These are phyloP conservation scores for Beauveria asiatica DNA, from an alignment of 2,329 filamentous ascomycete genomes.

Conservation along the genomic window DNA sequence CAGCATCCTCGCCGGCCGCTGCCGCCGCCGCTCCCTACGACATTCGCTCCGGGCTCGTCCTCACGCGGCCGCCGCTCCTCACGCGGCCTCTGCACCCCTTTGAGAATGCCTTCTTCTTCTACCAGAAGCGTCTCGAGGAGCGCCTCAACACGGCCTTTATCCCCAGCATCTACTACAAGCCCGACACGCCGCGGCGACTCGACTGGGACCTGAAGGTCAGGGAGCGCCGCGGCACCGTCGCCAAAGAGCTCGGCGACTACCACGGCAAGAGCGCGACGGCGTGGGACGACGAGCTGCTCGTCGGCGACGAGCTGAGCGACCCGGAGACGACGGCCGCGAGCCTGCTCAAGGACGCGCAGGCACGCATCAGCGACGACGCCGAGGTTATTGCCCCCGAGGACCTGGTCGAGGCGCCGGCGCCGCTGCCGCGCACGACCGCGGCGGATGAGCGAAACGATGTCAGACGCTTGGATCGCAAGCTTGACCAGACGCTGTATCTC, in stretches of 20 bases:
- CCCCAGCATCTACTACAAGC: constrained; percentile 90
- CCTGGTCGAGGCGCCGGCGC: constrained; percentile 61
- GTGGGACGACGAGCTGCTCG: constrained; percentile 87
- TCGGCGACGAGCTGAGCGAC: constrained; percentile 60
- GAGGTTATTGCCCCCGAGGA: constrained; percentile 50
- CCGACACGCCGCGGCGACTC: constrained; percentile 70
- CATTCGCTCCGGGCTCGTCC: constrained; percentile 61
- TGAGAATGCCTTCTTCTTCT: constrained; percentile 90
- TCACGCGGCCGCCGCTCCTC: constrained; percentile 80
- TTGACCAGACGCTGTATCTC: constrained; percentile 80
- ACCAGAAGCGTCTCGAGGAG: constrained; percentile 95
- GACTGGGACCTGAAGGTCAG: constrained; percentile 85
- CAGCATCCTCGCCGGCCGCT: constrained; percentile 8
- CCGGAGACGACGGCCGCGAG: constrained; percentile 58
- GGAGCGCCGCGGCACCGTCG: constrained; percentile 63
- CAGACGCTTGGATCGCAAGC: constrained; percentile 66
- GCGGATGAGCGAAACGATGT: constrained; percentile 70
- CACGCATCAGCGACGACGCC: constrained; percentile 49
- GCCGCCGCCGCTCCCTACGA: constrained; percentile 30
- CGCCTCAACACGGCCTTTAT: constrained; percentile 80
- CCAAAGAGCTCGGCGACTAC: constrained; percentile 80
- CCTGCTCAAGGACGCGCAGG: constrained; percentile 68
- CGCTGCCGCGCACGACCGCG: constrained; percentile 62
- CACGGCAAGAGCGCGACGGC: constrained; percentile 58
- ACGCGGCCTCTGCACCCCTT: constrained; percentile 79